These are phyloP conservation scores for Pythium vanterpoolii DNA, from an alignment of 352 stramenopile species.

Conservation along the genomic window DNA sequence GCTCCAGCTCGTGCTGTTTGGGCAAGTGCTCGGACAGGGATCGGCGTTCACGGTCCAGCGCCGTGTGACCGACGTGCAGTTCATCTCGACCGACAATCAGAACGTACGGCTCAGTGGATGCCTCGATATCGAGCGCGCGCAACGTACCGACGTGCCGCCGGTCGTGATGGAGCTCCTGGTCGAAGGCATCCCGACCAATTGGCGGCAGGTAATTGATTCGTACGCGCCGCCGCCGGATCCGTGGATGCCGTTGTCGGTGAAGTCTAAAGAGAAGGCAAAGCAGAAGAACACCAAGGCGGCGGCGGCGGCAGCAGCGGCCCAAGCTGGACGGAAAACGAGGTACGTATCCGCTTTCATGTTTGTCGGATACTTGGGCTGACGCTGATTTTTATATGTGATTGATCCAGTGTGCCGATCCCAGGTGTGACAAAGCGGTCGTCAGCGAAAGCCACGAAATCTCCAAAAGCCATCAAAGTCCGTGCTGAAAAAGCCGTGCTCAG, in stretches of 20 bases:
- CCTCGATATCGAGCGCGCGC: constrained; percentile 36
- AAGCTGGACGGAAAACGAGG: constrained; percentile 1
- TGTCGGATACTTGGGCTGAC: not conserved
- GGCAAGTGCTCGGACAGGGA: constrained; percentile 25
- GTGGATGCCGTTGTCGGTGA: constrained; percentile 9
- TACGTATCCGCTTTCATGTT: not conserved
- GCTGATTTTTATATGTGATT: not conserved
- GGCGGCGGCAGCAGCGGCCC: not conserved
- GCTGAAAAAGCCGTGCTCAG: not conserved
- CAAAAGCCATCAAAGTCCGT: not conserved
- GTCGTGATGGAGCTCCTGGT: constrained; percentile 45
- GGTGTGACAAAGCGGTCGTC: constrained; percentile 1
- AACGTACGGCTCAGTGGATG: constrained; percentile 39
- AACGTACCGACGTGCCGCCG: constrained; percentile 30
- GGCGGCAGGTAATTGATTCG: constrained; percentile 23
- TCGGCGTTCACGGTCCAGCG: constrained; percentile 37
- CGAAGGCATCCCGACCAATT: constrained; percentile 53
- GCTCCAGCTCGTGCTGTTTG: constrained; percentile 35
- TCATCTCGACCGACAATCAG: constrained; percentile 38
- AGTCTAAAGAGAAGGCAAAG: constrained; percentile 16
- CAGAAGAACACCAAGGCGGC: constrained; percentile 7
- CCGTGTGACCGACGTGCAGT: constrained; percentile 36
- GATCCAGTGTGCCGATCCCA: constrained; percentile 3
- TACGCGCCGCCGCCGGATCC: constrained; percentile 18
- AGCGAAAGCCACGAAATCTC: not conserved